These are phyloP conservation scores for Globisporangium abappressorium DNA, from an alignment of 352 stramenopile genomes.

Conservation along the genomic window DNA sequence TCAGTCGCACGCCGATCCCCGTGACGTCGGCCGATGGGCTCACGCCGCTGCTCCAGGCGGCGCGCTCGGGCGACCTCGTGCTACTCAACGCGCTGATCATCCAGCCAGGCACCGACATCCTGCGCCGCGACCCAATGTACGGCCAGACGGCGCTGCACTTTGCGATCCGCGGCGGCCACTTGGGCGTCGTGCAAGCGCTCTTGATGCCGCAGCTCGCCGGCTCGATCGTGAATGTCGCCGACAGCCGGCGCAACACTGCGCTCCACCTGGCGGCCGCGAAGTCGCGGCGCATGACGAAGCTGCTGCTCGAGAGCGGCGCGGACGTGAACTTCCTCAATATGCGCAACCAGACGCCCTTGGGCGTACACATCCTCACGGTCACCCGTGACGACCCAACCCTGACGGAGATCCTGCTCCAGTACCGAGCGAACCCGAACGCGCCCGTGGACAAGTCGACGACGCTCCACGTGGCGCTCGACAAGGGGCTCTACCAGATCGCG, in stretches of 20 bases:
- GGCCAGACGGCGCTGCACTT: constrained; percentile 72
- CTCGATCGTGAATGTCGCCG: constrained; percentile 69
- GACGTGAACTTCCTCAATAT: constrained; percentile 69
- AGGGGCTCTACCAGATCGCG: constrained; percentile 47
- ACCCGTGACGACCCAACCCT: constrained; percentile 56
- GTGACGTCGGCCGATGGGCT: constrained; percentile 45
- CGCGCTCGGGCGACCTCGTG: constrained; percentile 57
- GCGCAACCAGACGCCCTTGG: constrained; percentile 62
- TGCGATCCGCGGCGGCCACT: constrained; percentile 57
- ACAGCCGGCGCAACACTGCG: constrained; percentile 63
- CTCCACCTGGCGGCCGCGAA: constrained; percentile 60
- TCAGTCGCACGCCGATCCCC: constrained; percentile 10
- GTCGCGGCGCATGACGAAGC: constrained; percentile 60
- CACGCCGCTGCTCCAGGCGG: constrained; percentile 63
- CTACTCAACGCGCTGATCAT: constrained; percentile 69
- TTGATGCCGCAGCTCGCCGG: constrained; percentile 58
- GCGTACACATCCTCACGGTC: constrained; percentile 61
- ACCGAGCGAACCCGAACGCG: constrained; percentile 51
- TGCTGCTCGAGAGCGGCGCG: constrained; percentile 50
- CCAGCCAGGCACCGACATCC: constrained; percentile 63
- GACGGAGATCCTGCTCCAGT: constrained; percentile 58
- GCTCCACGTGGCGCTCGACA: constrained; percentile 61
- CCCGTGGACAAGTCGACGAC: constrained; percentile 61
- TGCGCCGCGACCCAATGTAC: constrained; percentile 62
- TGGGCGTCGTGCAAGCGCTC: constrained; percentile 63